phyloP scores from a whole-genome alignment of 1,139 yeast species.

The Yarrowia galli region DNA sequence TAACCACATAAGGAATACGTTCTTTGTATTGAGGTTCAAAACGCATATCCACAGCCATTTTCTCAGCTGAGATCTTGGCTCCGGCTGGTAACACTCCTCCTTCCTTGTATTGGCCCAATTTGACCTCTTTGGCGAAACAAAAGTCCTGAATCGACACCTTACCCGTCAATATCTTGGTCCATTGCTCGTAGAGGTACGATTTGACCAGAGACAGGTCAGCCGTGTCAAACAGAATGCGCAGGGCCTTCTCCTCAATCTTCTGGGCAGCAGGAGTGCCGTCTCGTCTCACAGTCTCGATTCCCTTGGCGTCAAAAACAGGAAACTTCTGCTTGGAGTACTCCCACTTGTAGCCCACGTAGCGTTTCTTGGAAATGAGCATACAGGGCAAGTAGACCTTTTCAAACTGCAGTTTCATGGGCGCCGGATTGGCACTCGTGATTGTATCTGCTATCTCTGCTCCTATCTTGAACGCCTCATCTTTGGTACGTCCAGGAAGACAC shows the following conservation, averaged over 20 bases:
- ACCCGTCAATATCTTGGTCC: constrained; percentile 66
- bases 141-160: constrained; percentile 78
- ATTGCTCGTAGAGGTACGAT: constrained; percentile 66
- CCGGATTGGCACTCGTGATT: constrained; percentile 74
- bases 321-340: constrained; percentile 62
- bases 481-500: constrained; percentile 82
- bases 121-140: constrained; percentile 90
- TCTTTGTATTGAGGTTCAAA: constrained; percentile 88
- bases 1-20: constrained; percentile 84
- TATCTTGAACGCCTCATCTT: constrained; percentile 74
- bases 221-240: constrained; percentile 74
- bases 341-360: constrained; percentile 87
- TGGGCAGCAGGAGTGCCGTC: constrained; percentile 96
- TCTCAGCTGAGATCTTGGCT: constrained; percentile 74
- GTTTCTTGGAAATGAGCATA: constrained; percentile 79
- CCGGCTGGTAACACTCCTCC: constrained; percentile 86
- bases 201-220: constrained; percentile 75
- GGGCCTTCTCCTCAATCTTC: constrained; percentile 74
- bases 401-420: constrained; percentile 82
- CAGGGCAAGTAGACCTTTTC: constrained; percentile 94
- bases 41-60: constrained; percentile 68
- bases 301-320: constrained; percentile 91
- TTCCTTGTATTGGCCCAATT: constrained; percentile 80
- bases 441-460: constrained; percentile 73
- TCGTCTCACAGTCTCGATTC: constrained; percentile 90